Base-by-base conservation (phyloP, 2,329 filamentous ascomycete species). In the Beauveria varroae region DNA sequence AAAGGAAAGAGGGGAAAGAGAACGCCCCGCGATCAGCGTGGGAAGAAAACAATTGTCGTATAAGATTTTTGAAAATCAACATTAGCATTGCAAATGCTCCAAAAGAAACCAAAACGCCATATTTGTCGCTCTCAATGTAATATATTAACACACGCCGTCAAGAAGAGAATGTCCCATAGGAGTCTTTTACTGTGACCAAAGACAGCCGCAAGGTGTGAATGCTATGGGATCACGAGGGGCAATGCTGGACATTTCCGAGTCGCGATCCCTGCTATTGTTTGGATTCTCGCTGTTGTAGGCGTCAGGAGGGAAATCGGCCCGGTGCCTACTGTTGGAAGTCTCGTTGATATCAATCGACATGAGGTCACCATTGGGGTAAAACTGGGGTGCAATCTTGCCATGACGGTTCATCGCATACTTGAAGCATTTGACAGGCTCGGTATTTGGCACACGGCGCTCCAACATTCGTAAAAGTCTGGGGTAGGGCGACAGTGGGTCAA, bases 401-500 rank as follows among this genome's bases (percentile, higher is more conserved):
- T 70, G 63, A 7, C 77, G 78, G 14, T 75, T 65, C 12, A 86
- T 76, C 62, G 76, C 69, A 34, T 81, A 77, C 65, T 84, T 80
- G 5, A 75, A 75, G 62, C 82, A 85, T 34, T 67, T 75, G 0
- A 81, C 76, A 16, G 71, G 65, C 18, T 71, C 66, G 9, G 70
- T 62, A 22, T 65, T 67, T 7, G 68, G 60, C 20, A 78, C 69
- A 18, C 82, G 81, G 16, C 80, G 78, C 68, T 86, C 83, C 57
- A 81, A 73, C 47, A 86, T 72, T 67, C 85, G 85, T 62, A 85
- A 72, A 9, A 81, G 76, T 26, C 76, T 76, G 2, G 83, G 82
- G 62, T 83, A 85, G 0, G 72, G 66, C 0, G 75, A 71, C 1
- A 70, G 68, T 1, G 67, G 67, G 1, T 64, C 61, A 1, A 63